Evolutionary conservation across 306 rosid species (phyloP).

Genomic region (Sesbania bispinosa): DNA sequence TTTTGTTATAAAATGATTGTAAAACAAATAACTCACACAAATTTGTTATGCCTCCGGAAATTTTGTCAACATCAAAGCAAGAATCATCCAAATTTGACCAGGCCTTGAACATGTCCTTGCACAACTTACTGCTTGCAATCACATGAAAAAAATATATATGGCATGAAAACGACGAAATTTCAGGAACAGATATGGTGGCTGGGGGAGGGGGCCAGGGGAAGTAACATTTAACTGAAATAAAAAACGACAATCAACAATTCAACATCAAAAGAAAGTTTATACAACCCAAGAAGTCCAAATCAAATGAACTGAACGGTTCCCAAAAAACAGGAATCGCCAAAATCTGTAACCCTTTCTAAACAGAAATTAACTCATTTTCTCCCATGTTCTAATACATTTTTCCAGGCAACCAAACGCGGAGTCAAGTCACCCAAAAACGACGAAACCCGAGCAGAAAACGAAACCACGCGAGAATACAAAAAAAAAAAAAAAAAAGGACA

Average conservation of each 20-base stretch:
- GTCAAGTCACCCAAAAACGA: neutral
- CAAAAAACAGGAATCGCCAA: neutral
- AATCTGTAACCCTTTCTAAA: neutral
- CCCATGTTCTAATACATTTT: neutral
- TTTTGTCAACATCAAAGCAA: slow-evolving; percentile 60
- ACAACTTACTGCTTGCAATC: slow-evolving; percentile 51
- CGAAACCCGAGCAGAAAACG: neutral
- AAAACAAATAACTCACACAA: slow-evolving; percentile 51
- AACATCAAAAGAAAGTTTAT: neutral
- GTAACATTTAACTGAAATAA: neutral
- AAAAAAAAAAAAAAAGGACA: neutral
- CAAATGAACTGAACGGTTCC: neutral
- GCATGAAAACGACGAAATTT: neutral
- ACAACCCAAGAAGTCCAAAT: neutral
- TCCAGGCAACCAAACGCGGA: neutral
- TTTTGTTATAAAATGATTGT: neutral
- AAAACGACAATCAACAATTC: neutral
- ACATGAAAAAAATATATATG: neutral
- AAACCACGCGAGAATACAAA: slow-evolving; percentile 8
- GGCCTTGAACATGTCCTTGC: slow-evolving; percentile 72
- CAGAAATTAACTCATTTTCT: no score
- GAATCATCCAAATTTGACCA: slow-evolving; percentile 79
- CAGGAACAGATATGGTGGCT: neutral
- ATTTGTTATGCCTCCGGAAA: slow-evolving; percentile 97
- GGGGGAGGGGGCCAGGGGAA: neutral